Percentiles rank a stretch among this genome's conserved stretches.
These are phyloP conservation scores for Fusarium xyrophilum DNA, from an alignment of 2,329 filamentous ascomycete species.

Conservation along the genomic window DNA sequence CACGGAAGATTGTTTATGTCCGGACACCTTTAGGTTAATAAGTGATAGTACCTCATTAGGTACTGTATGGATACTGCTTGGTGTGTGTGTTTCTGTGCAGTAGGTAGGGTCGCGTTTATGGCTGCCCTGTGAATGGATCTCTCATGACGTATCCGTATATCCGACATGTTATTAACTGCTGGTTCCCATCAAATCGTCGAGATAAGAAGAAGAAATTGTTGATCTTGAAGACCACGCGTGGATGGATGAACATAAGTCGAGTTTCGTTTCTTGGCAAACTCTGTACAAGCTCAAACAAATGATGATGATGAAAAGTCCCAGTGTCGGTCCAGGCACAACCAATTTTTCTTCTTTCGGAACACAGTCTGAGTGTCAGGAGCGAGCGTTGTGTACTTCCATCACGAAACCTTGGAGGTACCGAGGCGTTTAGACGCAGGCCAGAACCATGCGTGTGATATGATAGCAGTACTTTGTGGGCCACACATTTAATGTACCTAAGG, in stretches of 20 bases:
- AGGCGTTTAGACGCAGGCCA: background rate
- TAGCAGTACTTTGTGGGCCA: slow-evolving; percentile 12
- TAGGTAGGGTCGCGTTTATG: slow-evolving; percentile 25
- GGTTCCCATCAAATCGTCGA: background rate
- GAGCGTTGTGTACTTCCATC: slow-evolving; percentile 12
- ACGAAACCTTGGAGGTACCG: slow-evolving; percentile 4
- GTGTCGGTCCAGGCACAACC: slow-evolving; percentile 7
- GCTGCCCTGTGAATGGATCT: slow-evolving; percentile 17
- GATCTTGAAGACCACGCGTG: background rate
- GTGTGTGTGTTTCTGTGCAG: slow-evolving; percentile 24
- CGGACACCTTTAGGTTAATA: background rate
- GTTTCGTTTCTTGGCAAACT: background rate
- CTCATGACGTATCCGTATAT: slow-evolving; percentile 35
- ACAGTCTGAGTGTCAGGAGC: slow-evolving; percentile 1
- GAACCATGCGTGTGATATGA: background rate
- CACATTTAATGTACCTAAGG: slow-evolving; percentile 8
- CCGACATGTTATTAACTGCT: background rate
- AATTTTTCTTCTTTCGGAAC: slow-evolving; percentile 5
- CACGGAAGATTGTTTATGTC: background rate
- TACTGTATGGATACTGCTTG: slow-evolving; percentile 4
- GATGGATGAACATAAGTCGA: background rate
- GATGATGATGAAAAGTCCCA: background rate
- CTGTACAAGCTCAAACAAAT: background rate
- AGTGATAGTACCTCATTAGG: background rate
- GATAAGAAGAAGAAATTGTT: background rate